A percentile compares a stretch with the other conserved stretches of the same genome.
These are phyloP conservation scores for Hamiltosporidium tvaerminnensis DNA, from an alignment of 371 early-diverging fungal genomes.

Conservation along the genomic window DNA sequence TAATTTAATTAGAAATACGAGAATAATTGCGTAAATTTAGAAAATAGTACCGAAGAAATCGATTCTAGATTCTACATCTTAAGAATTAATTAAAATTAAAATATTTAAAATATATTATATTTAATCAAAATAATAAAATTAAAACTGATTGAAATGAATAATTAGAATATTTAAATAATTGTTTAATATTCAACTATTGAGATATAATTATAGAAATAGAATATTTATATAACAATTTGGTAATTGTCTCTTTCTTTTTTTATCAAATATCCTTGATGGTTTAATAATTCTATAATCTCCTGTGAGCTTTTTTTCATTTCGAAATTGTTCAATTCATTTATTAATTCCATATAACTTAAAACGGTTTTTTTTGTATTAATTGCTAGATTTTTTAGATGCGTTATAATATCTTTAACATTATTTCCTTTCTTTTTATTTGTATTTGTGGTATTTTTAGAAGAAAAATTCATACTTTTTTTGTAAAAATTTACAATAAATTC, in stretches of 20 bases:
- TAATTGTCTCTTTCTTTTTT: slow-evolving; percentile 27
- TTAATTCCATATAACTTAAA: slow-evolving; percentile 12
- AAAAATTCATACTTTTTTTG: slow-evolving; percentile 15
- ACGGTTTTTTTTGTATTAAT: neutral
- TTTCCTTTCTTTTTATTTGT: slow-evolving; percentile 8
- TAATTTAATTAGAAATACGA: too few relatives aligned
- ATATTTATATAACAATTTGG: slow-evolving; percentile 6
- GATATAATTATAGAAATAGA: too few relatives aligned
- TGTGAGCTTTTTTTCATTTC: slow-evolving; percentile 6
- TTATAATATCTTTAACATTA: slow-evolving; percentile 11
- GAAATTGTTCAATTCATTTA: slow-evolving; percentile 5
- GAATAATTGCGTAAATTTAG: too few relatives aligned
- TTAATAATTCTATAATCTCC: slow-evolving; percentile 31
- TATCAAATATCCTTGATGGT: slow-evolving; percentile 32
- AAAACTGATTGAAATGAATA: too few relatives aligned
- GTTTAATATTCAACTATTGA: too few relatives aligned
- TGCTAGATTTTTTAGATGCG: neutral
- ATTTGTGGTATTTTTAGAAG: slow-evolving; percentile 1
- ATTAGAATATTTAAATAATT: too few relatives aligned
- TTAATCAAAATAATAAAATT: too few relatives aligned
- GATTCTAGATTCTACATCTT: too few relatives aligned
- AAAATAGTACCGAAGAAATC: too few relatives aligned
- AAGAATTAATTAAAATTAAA: too few relatives aligned
- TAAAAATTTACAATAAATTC: slow-evolving; percentile 33
- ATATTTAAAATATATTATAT: too few relatives aligned